Conservation (phyloP, 106 monocot genomes). For the Apostasia ramifera region DNA sequence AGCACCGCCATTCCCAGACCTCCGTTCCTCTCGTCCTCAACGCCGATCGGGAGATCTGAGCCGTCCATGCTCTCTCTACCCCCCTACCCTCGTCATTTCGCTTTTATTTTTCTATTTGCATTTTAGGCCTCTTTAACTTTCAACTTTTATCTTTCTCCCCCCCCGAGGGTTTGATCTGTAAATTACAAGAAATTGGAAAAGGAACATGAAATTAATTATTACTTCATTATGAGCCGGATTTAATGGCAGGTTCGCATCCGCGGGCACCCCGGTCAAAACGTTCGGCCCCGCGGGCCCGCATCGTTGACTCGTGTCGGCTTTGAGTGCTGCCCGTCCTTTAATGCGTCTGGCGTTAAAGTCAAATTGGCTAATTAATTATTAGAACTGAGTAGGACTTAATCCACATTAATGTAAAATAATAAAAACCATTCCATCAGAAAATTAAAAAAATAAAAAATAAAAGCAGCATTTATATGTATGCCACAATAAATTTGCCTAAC, state of each 20-base stretch:
- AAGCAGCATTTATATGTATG: no score
- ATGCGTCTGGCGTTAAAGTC: no score
- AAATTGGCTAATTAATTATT: not conserved
- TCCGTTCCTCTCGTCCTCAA: constrained; percentile 5
- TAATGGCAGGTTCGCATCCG: constrained; percentile 5
- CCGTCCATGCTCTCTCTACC: not conserved
- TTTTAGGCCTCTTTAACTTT: not conserved
- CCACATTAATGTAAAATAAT: no score
- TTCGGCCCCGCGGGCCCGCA: not conserved
- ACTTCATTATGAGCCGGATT: not conserved
- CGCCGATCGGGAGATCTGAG: constrained; percentile 6
- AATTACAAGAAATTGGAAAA: not conserved
- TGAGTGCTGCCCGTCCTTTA: not conserved
- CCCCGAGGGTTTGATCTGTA: not conserved
- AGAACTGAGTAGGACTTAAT: not conserved
- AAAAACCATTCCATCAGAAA: no score
- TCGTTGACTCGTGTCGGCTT: constrained; percentile 9
- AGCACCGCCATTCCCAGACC: constrained; percentile 50
- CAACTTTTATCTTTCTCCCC: not conserved
- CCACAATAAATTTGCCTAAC: no score
- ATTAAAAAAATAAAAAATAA: no score
- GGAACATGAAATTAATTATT: not conserved
- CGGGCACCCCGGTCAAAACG: not conserved
- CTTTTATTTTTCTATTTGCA: not conserved
- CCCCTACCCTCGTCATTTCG: not conserved